Base-by-base conservation (phyloP, 768 basidiomycete genomes). In the Amylocystis lapponica region DNA sequence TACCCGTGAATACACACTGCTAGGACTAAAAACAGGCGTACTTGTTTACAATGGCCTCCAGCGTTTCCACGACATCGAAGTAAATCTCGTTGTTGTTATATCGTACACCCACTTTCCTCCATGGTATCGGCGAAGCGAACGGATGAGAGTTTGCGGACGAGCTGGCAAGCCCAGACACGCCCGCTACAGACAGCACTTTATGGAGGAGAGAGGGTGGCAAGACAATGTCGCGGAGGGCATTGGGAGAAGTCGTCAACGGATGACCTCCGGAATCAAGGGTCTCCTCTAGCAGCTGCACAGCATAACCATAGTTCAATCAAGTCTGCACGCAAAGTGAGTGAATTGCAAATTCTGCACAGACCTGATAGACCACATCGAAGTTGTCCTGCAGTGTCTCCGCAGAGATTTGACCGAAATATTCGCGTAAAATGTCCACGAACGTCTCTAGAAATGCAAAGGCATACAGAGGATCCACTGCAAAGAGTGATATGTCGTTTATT, bases 311-410 rank as follows among this genome's bases (percentile, higher is more conserved):
- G 17, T 9, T 29, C n/a, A 19, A 22, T 19, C 12, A 27, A 23
- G 8, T 20, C 6, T 30, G n/a, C 19, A 14, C 36, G 17, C 14
- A 16, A 27, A 23, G 5, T 14, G 17, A 31, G 22, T 12, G 22
- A 3, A 16, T 19, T 7, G 21, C 11, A 5, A n/a, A 4, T 26
- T 6, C 19, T 23, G 20, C 4, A 48, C 75, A 20, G 49, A 87
- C 91, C 72, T 95, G 93, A 57, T 97, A 95, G 6, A 96, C 92
- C 20, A 90, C 79, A 56, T 97, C 94, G 62, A 96, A 95, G 61
- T 95, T 89, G 47, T 96, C 92, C 54, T 81, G 87, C 51, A 97
- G 65, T 2, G 79, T 82, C 5, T 78, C 74, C 20, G 86, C 79
- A 25, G 85, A 88, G 19, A 94, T 71, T n/a, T 79, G 76, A 1